Evolutionary conservation across 805 yeast genomes (phyloP).

Genomic region (Spathaspora hagerdaliae): DNA sequence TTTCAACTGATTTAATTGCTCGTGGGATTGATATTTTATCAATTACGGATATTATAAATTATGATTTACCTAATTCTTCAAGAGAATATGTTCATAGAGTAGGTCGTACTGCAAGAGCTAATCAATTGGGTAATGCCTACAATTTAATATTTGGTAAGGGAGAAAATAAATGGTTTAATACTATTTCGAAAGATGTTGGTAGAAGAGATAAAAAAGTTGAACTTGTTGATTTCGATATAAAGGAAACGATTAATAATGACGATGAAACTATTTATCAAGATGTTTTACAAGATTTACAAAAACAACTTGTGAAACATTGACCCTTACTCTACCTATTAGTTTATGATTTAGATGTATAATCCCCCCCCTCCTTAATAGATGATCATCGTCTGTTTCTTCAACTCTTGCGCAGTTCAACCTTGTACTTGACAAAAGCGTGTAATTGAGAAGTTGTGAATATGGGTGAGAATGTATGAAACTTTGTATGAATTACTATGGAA

Average conservation of each 20-base stretch:
- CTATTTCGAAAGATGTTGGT: constrained; percentile 48
- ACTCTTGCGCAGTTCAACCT: too few relatives aligned
- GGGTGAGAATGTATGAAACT: too few relatives aligned
- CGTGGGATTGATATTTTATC: constrained; percentile 85
- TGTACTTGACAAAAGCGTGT: too few relatives aligned
- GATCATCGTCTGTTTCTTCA: too few relatives aligned
- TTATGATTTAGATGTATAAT: too few relatives aligned
- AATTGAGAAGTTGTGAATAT: too few relatives aligned
- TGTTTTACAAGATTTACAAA: constrained; percentile 24
- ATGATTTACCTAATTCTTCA: constrained; percentile 83
- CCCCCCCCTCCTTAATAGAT: too few relatives aligned
- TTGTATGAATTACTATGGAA: too few relatives aligned
- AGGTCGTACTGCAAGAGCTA: constrained; percentile 97
- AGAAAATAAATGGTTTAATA: constrained; percentile 64
- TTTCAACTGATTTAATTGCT: constrained; percentile 90
- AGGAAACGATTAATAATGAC: constrained; percentile 16
- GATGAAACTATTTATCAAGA: constrained; percentile 23
- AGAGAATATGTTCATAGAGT: constrained; percentile 94
- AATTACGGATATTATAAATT: constrained; percentile 75
- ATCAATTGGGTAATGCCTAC: constrained; percentile 69
- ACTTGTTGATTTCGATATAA: constrained; percentile 17
- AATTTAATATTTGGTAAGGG: constrained; percentile 73
- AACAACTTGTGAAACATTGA: constrained; percentile 8
- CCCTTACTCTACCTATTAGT: too few relatives aligned
- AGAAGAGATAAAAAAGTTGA: constrained; percentile 19